Evolutionary conservation across 352 stramenopile genomes (phyloP).

Genomic region (Phytopythium sindhum): DNA sequence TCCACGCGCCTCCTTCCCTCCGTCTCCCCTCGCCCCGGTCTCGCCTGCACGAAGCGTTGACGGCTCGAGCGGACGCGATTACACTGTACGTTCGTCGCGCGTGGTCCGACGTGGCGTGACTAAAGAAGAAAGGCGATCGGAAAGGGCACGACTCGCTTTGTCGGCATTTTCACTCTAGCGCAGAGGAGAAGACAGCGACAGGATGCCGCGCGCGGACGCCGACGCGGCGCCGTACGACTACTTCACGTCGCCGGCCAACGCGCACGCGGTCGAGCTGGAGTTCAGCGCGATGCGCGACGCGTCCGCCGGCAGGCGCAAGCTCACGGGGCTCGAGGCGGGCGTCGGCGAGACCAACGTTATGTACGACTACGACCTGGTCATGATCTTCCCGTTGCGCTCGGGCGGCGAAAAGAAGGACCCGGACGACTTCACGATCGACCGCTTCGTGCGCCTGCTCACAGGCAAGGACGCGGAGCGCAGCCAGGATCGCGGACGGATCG

Average conservation of each 20-base stretch:
- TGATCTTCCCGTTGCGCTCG: slow-evolving; percentile 71
- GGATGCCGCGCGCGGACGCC: not conserved
- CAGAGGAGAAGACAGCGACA: not conserved
- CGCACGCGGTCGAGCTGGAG: slow-evolving; percentile 38
- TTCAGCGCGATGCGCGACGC: slow-evolving; percentile 40
- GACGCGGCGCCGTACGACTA: slow-evolving; percentile 28
- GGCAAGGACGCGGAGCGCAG: slow-evolving; percentile 58
- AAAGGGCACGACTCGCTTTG: not conserved
- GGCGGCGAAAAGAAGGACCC: slow-evolving; percentile 66
- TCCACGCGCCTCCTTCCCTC: too few relatives aligned
- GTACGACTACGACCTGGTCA: slow-evolving; percentile 78
- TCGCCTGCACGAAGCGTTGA: too few relatives aligned
- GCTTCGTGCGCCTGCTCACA: slow-evolving; percentile 64
- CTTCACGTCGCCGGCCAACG: slow-evolving; percentile 28
- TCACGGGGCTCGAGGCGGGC: not conserved
- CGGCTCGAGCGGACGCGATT: not conserved
- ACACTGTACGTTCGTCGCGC: too few relatives aligned
- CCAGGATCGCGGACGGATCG: slow-evolving; percentile 28
- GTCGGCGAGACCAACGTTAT: slow-evolving; percentile 36
- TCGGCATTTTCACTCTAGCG: too few relatives aligned
- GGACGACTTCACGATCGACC: slow-evolving; percentile 54
- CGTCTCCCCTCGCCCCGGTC: too few relatives aligned
- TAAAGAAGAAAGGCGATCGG: not conserved
- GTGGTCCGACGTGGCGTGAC: not conserved
- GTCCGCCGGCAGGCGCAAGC: not conserved